Evolutionary conservation across 495 filamentous ascomycete genomes (phyloP), one percentile per base, ranked within the genome.

Genomic region (Podospora didyma): DNA sequence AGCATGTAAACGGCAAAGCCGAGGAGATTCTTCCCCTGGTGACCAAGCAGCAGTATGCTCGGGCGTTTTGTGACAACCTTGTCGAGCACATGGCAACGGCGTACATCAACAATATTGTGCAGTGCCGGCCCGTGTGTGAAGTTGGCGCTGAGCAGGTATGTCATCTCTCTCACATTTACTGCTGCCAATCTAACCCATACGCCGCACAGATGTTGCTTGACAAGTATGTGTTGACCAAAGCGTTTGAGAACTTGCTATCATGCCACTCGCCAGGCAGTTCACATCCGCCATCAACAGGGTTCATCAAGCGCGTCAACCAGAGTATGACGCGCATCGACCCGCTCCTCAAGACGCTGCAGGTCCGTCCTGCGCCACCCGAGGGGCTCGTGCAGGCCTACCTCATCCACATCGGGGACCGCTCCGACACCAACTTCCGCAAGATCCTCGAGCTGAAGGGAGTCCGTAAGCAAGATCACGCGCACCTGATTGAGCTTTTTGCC

Each of bases 341-440:
- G 0, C 83, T 98, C 41, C 88, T 97, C 62, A 98, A 98, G 69
- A 97, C 94, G 1, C 84, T 98, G 7, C 94, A 98, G 74, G 95
- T 98, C 20, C 90, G 90, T 16, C 86, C 92, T 21, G 88, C 85
- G 11, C 95, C 94, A 1, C 84, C 92, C 1, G 94, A 98, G 75
- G 94, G 89, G 5, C 86, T 98, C 26, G 91, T 97, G 2, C 94
- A 97, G 74, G 95, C 93, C 46, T 98, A 98, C 71, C 84, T 97
- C 31, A 90, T 95, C 67, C 89, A 96, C 73, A 92, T 97, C 60
- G 89, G 86, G 63, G 92, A 96, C 75, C 82, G 84, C 48, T 92
- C 87, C 69, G 89, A 97, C 68, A 82, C 86, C 58, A 98, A 98
- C 76, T 98, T 98, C 84, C 85, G 88, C 60, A 96, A 96, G 73